phyloP scores from a whole-genome alignment of 257 asterid genomes.

The Solanum boliviense region DNA sequence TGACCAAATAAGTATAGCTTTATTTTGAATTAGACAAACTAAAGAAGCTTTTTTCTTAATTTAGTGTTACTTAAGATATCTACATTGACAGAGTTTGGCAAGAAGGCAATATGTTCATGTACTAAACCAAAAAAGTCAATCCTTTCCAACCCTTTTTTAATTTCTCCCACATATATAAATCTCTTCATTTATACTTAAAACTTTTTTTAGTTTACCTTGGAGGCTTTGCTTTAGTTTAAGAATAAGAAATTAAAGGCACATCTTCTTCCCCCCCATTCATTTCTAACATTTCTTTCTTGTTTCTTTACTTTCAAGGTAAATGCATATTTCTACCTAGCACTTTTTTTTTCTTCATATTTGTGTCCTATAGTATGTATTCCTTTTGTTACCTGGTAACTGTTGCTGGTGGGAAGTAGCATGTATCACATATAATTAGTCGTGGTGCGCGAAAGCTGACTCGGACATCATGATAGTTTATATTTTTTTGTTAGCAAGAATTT shows the following conservation, averaged over 20 bases:
- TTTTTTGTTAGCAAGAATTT: background rate
- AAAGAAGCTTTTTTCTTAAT: background rate
- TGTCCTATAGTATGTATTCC: background rate
- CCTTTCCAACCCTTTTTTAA: slow-evolving; percentile 6
- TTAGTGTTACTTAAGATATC: background rate
- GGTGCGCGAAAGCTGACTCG: fast-evolving
- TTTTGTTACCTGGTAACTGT: background rate
- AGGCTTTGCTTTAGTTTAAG: slow-evolving; percentile 13
- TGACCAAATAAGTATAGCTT: background rate
- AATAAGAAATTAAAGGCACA: slow-evolving; percentile 40
- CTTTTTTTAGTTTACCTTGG: slow-evolving; percentile 7
- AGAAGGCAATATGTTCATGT: slow-evolving; percentile 25
- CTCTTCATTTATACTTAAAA: slow-evolving; percentile 13
- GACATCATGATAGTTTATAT: background rate
- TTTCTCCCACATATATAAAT: slow-evolving; percentile 7
- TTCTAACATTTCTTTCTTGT: background rate
- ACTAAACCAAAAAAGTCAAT: slow-evolving; percentile 38
- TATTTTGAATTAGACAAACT: background rate
- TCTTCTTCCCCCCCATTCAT: background rate
- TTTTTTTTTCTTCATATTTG: background rate
- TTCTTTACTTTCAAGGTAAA: background rate
- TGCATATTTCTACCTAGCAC: background rate
- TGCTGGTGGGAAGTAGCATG: background rate
- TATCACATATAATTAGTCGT: background rate
- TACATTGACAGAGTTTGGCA: slow-evolving; percentile 39